Evolutionary conservation across 208 protist species (phyloP), one percentile per base, ranked within the genome.

Genomic region (Leishmania amazonensis): DNA sequence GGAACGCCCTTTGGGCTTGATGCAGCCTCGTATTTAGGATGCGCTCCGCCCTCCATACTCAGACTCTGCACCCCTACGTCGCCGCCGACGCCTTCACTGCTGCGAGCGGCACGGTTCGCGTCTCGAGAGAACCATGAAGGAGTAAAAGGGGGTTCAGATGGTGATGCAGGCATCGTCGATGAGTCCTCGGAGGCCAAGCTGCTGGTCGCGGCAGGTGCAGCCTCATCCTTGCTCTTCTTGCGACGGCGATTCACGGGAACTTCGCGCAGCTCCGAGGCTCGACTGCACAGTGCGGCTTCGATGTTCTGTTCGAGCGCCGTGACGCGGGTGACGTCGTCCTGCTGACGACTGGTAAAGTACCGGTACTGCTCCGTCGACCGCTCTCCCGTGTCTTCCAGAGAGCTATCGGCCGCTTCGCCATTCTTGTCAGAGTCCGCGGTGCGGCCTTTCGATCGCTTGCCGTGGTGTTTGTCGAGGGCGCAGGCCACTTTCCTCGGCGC

Each of bases 321-420:
- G 15, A 94, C 77, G 38, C 89, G 88, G 21, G 76, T 76, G 6
- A 90, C 67, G 42, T 92, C 88, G 68, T 96, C 92, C 11, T 65
- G 78, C 3, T 85, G 86, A 6, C 87, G 84, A 76, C 90, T 96
- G 31, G 89, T 84, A 68, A 96, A 94, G 86, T 94, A 96, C 42
- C 89, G 87, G 60, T 90, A 87, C 83, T 87, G 70, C 75, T 84
- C 87, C 7, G 62, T 64, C 15, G 64, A 60, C 40, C 51, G 65
- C 24, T 45, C 49, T 9, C 7, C 60, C 6, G 38, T 15, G 3
- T 28, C 67, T 8, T 8, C 74, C 3, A 58, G 49, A 24, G 49
- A 58, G 58, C 45, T 58, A 24, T 71, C 62, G 21, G 62, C 38
- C 57, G 51, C 28, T 47, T 75, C 65, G 4, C 40, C 38, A 38